A percentile compares a stretch with the other conserved stretches of the same genome.
These are phyloP conservation scores for Diaporthe longicolla DNA, from an alignment of 2,329 filamentous ascomycete species.

Conservation along the genomic window DNA sequence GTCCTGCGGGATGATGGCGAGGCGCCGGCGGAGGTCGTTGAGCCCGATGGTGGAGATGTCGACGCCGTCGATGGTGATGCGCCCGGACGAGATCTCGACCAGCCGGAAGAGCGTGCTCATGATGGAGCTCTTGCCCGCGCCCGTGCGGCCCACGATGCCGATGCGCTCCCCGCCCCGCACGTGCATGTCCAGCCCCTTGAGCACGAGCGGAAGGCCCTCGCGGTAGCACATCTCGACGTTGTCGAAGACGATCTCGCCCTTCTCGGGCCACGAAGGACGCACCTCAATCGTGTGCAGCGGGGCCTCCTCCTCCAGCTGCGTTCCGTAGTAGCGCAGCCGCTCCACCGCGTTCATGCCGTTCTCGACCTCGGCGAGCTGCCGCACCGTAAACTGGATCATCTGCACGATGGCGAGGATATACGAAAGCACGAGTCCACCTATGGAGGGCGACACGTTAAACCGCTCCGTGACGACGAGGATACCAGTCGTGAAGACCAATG, in stretches of 20 bases:
- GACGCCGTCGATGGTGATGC: slow-evolving; percentile 61
- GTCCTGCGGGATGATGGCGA: slow-evolving; percentile 78
- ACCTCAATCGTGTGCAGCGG: slow-evolving; percentile 83
- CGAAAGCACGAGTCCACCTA: slow-evolving; percentile 87
- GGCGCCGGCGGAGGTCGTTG: slow-evolving; percentile 70
- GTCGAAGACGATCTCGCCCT: slow-evolving; percentile 83
- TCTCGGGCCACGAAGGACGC: slow-evolving; percentile 84
- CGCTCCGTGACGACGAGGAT: slow-evolving; percentile 93
- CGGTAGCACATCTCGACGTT: slow-evolving; percentile 86
- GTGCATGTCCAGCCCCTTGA: slow-evolving; percentile 79
- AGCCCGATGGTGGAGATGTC: slow-evolving; percentile 72
- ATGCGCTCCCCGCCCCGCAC: slow-evolving; percentile 83
- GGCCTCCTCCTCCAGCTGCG: slow-evolving; percentile 88
- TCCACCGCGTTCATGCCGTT: slow-evolving; percentile 99
- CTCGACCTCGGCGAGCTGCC: slow-evolving; percentile 94
- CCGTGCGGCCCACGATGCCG: slow-evolving; percentile 77
- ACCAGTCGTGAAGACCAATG: slow-evolving; percentile 88
- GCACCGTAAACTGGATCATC: slow-evolving; percentile 95
- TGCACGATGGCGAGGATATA: slow-evolving; percentile 95
- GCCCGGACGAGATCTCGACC: slow-evolving; percentile 59
- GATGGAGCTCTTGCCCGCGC: slow-evolving; percentile 76
- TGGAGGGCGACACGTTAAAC: slow-evolving; percentile 87
- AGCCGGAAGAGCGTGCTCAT: slow-evolving; percentile 76
- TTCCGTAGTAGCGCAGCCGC: slow-evolving; percentile 91
- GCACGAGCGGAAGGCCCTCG: slow-evolving; percentile 77